phyloP scores from a whole-genome alignment of 2,329 filamentous ascomycete species.

The Cryphonectria nitschkei region DNA sequence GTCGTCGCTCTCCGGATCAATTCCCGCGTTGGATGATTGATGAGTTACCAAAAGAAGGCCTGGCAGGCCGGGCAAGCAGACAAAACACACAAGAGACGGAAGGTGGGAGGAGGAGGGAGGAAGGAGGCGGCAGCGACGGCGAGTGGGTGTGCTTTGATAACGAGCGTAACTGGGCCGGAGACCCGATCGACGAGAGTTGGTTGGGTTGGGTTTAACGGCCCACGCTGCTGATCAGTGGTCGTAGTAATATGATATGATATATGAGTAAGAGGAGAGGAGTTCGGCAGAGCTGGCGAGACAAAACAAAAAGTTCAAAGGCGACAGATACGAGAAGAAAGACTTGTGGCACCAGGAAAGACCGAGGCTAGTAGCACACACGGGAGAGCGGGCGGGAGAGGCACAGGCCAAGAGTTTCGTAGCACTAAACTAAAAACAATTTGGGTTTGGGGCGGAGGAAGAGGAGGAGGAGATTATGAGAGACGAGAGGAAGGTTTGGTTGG shows the following conservation, averaged over 20 bases:
- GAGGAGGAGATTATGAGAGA: too few species aligned
- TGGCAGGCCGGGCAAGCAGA: neutral
- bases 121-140: conserved; percentile 20
- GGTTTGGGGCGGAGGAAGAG: too few species aligned
- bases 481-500: too few species aligned
- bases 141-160: conserved; percentile 36
- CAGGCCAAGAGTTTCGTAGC: neutral
- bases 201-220: conserved; percentile 6
- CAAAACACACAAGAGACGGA: conserved; percentile 3
- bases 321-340: neutral
- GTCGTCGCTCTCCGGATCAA: neutral
- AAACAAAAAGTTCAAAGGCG: too few species aligned
- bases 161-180: conserved; percentile 60
- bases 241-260: neutral
- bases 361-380: neutral
- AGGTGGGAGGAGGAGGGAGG: conserved; percentile 24
- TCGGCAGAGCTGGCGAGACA: neutral
- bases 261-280: neutral
- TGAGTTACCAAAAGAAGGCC: neutral
- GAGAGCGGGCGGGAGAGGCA: neutral
- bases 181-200: conserved; percentile 40
- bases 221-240: neutral
- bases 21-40: neutral
- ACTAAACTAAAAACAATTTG: too few species aligned
- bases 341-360: neutral